Evolutionary conservation across 2,329 filamentous ascomycete species (phyloP).

Genomic region (Aspergillus neoniger): DNA sequence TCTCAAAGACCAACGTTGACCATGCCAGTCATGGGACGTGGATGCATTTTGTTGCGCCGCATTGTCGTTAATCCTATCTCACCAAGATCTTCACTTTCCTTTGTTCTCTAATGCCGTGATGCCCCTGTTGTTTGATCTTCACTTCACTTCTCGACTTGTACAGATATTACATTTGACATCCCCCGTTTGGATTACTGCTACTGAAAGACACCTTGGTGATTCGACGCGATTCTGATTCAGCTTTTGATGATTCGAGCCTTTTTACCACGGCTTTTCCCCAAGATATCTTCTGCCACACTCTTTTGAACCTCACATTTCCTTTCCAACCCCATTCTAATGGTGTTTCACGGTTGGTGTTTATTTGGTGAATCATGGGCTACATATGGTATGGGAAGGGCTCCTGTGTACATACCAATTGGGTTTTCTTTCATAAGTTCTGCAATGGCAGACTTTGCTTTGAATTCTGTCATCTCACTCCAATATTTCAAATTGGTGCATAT

Average conservation of each 20-base stretch:
- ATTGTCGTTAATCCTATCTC: slow-evolving; percentile 16
- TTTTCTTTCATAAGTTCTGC: neutral
- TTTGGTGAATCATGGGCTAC: slow-evolving; percentile 13
- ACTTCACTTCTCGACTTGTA: slow-evolving; percentile 20
- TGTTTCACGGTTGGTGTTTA: slow-evolving; percentile 16
- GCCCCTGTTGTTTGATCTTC: slow-evolving; percentile 15
- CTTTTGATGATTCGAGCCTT: slow-evolving; percentile 2
- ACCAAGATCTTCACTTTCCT: slow-evolving; percentile 24
- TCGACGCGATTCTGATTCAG: slow-evolving; percentile 1
- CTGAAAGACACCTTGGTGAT: slow-evolving; percentile 6
- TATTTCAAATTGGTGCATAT: neutral
- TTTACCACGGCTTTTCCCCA: neutral
- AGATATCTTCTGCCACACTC: slow-evolving; percentile 3
- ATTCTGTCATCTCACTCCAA: neutral
- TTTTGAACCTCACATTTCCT: slow-evolving; percentile 17
- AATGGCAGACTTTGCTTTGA: neutral
- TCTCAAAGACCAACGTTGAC: slow-evolving; percentile 20
- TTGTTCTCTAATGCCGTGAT: slow-evolving; percentile 36
- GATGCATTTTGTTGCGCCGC: slow-evolving; percentile 23
- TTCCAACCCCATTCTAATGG: slow-evolving; percentile 8
- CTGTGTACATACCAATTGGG: slow-evolving; percentile 13
- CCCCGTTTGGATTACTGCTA: slow-evolving; percentile 12
- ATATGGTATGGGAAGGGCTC: slow-evolving; percentile 4
- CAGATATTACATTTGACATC: slow-evolving; percentile 26
- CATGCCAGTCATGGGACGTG: slow-evolving; percentile 24